Evolutionary conservation across 768 basidiomycete genomes (phyloP).

Genomic region (Paxillus rubicundulus): DNA sequence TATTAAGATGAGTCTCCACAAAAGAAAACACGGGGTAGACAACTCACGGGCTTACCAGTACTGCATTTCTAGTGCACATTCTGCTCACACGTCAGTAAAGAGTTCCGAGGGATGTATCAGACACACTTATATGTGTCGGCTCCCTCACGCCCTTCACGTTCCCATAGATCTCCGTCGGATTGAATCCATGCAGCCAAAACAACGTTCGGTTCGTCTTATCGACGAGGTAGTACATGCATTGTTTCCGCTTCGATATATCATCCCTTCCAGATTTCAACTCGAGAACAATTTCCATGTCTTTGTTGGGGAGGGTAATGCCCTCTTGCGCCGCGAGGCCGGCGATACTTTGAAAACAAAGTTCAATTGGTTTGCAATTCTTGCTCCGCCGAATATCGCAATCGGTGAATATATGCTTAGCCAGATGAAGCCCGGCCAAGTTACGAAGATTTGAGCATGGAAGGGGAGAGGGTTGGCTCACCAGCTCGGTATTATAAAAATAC

Average conservation of each 20-base stretch:
- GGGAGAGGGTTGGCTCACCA: slow-evolving; percentile 7
- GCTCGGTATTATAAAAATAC: slow-evolving; percentile 22
- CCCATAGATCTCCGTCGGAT: slow-evolving; percentile 1
- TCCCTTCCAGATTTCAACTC: not conserved
- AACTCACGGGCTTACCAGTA: slow-evolving; percentile 22
- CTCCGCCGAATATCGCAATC: slow-evolving; percentile 4
- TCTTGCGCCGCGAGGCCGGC: not conserved
- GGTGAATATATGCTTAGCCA: slow-evolving; percentile 5
- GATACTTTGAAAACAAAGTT: not conserved
- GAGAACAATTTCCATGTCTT: slow-evolving; percentile 5
- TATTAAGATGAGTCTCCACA: not conserved
- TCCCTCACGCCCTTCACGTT: slow-evolving; percentile 10
- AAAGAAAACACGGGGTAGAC: not conserved
- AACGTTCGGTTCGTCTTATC: slow-evolving; percentile 1
- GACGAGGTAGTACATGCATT: slow-evolving; percentile 11
- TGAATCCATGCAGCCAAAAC: slow-evolving; percentile 10
- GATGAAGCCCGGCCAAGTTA: not conserved
- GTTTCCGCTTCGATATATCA: not conserved
- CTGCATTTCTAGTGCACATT: slow-evolving; percentile 23
- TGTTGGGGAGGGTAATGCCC: not conserved
- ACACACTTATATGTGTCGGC: slow-evolving; percentile 10
- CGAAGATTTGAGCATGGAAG: not conserved
- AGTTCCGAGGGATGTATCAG: not conserved
- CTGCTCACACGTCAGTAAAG: slow-evolving; percentile 5
- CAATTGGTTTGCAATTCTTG: not conserved